A percentile compares a stretch with the other conserved stretches of the same genome.
phyloP scores from a whole-genome alignment of 1,284 basidiomycete species.

The Rhodotorula sp. region DNA sequence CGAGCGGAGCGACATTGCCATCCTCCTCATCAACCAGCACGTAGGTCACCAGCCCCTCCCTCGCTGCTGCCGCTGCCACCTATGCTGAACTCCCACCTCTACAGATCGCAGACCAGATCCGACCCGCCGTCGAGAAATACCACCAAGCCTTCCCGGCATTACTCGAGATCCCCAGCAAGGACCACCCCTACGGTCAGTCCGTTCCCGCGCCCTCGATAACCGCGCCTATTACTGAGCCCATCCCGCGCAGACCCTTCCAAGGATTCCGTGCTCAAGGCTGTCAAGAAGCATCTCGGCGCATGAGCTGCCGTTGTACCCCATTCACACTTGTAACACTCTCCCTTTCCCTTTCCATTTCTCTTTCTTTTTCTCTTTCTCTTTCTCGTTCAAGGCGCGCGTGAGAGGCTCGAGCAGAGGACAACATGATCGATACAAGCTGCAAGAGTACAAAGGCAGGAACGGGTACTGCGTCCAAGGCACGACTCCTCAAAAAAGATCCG shows the following conservation, averaged over 20 bases:
- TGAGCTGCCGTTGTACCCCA: constrained; percentile 20
- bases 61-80: no score
- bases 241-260: constrained; percentile 80
- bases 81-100: background rate
- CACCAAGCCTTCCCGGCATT: constrained; percentile 94
- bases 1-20: constrained; percentile 87
- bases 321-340: background rate
- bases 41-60: constrained; percentile 55
- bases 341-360: background rate
- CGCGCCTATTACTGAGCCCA: background rate
- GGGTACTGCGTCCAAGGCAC: background rate
- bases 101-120: constrained; percentile 93
- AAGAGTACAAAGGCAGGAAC: no score
- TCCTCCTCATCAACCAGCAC: constrained; percentile 95
- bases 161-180: constrained; percentile 95
- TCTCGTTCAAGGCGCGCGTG: background rate
- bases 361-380: background rate
- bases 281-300: constrained; percentile 94
- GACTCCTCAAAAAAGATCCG: background rate
- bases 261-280: constrained; percentile 94
- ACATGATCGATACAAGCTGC: background rate
- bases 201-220: no score
- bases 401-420: background rate
- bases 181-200: constrained; percentile 55
- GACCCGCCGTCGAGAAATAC: constrained; percentile 92